These are phyloP conservation scores for Hypoxylon sp. DNA, from an alignment of 2,329 filamentous ascomycete species.

Conservation along the genomic window DNA sequence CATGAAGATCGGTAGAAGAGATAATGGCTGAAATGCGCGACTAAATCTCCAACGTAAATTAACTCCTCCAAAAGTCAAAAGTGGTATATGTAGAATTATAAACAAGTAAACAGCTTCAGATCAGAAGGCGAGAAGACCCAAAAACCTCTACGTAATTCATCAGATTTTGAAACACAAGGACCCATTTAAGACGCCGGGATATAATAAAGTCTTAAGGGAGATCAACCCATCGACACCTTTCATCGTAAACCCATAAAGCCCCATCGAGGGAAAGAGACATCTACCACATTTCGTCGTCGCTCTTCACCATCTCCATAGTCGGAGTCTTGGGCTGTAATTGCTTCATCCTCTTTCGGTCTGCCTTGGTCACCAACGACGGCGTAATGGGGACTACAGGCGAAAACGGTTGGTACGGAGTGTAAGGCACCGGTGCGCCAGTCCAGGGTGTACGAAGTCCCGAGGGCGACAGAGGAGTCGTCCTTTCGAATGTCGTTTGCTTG, in stretches of 20 bases:
- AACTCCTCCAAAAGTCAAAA: slow-evolving; percentile 21
- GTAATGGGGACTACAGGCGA: slow-evolving; percentile 82
- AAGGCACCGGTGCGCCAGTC: slow-evolving; percentile 74
- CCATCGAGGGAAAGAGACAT: slow-evolving; percentile 18
- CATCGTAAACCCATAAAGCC: slow-evolving; percentile 16
- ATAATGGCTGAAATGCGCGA: slow-evolving; percentile 8
- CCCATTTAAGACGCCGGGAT: slow-evolving; percentile 25
- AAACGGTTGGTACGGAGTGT: slow-evolving; percentile 84
- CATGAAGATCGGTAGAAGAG: background rate
- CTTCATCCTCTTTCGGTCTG: slow-evolving; percentile 77
- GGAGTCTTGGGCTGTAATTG: slow-evolving; percentile 74
- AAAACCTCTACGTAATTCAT: slow-evolving; percentile 31
- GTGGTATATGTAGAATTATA: slow-evolving; percentile 43
- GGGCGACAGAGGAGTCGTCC: slow-evolving; percentile 67
- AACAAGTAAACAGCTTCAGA: slow-evolving; percentile 30
- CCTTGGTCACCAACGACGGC: slow-evolving; percentile 77
- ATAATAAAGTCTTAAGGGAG: slow-evolving; percentile 13
- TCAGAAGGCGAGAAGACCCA: slow-evolving; percentile 19
- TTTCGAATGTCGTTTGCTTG: slow-evolving; percentile 75
- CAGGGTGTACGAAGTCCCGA: slow-evolving; percentile 71
- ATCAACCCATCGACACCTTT: slow-evolving; percentile 20
- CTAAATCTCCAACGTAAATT: slow-evolving; percentile 25
- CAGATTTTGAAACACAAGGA: slow-evolving; percentile 33
- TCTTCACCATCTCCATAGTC: slow-evolving; percentile 71
- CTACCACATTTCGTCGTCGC: slow-evolving; percentile 75